These are phyloP conservation scores for Paracoccidioides lutzii DNA, from an alignment of 2,329 filamentous ascomycete species.

Conservation along the genomic window DNA sequence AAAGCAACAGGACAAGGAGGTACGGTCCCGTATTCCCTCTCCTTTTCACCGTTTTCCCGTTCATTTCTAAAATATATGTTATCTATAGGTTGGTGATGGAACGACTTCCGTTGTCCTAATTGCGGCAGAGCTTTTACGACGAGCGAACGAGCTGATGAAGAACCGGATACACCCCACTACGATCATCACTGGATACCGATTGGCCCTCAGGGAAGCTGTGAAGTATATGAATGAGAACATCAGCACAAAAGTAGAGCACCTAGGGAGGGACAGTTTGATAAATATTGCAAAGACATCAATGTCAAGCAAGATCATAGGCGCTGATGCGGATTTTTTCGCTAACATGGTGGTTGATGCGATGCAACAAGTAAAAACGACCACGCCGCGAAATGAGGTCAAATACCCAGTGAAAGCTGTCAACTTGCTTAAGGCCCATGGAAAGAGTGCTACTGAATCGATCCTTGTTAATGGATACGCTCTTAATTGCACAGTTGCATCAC, in stretches of 20 bases:
- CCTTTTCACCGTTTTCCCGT: background rate
- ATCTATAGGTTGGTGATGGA: constrained; percentile 66
- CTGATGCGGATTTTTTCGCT: constrained; percentile 91
- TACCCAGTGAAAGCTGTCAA: constrained; percentile 99
- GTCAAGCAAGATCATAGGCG: constrained; percentile 97
- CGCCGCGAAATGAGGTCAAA: constrained; percentile 81
- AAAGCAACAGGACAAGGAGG: constrained; percentile 95
- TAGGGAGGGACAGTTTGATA: constrained; percentile 79
- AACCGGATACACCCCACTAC: constrained; percentile 99
- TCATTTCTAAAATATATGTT: background rate
- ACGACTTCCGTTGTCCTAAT: constrained; percentile 97
- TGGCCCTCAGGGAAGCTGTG: constrained; percentile 88
- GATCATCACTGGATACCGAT: constrained; percentile 94
- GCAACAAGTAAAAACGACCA: constrained; percentile 83
- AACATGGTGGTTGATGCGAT: constrained; percentile 97
- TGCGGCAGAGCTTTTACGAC: constrained; percentile 81
- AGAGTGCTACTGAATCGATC: constrained; percentile 71
- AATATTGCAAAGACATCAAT: constrained; percentile 98
- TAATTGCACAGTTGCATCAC: constrained; percentile 96
- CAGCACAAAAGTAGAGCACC: constrained; percentile 83
- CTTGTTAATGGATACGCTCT: constrained; percentile 93
- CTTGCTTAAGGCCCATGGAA: constrained; percentile 94
- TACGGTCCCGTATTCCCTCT: constrained; percentile 13
- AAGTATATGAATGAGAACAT: constrained; percentile 99
- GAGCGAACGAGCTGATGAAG: constrained; percentile 97